Conservation (phyloP, 768 basidiomycete species). For the Panaeolus cyanescens region DNA sequence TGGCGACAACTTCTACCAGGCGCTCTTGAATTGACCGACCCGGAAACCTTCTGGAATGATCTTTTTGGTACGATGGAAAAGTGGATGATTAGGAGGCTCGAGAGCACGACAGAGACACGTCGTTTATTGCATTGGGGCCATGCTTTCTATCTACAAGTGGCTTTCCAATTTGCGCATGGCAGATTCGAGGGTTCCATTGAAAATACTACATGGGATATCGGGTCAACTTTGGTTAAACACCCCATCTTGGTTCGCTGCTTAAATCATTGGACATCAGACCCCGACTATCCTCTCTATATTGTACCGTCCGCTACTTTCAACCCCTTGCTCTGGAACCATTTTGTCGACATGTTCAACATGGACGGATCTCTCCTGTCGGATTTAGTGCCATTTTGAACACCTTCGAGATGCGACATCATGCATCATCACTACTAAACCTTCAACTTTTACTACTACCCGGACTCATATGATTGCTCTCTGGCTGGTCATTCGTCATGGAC, state of each 20-base stretch:
- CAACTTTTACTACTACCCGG: too few relatives aligned
- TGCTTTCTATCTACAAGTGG: not conserved
- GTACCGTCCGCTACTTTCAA: not conserved
- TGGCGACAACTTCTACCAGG: not conserved
- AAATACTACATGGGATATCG: not conserved
- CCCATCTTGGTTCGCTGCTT: not conserved
- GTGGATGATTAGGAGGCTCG: not conserved
- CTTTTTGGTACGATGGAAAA: not conserved
- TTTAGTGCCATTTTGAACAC: too few relatives aligned
- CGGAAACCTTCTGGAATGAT: not conserved
- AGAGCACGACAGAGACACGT: not conserved
- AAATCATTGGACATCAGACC: not conserved
- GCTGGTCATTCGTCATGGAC: too few relatives aligned
- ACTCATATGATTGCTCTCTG: too few relatives aligned
- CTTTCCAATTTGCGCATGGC: not conserved
- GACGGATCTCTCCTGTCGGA: too few relatives aligned
- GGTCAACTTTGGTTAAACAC: not conserved
- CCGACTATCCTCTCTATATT: not conserved
- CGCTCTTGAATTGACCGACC: not conserved
- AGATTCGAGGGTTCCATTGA: not conserved
- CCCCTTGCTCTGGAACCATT: not conserved
- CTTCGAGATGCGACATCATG: too few relatives aligned
- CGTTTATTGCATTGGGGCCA: not conserved
- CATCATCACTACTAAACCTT: too few relatives aligned
- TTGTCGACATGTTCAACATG: not conserved